A percentile compares a stretch with the other conserved stretches of the same genome.
phyloP scores from a whole-genome alignment of 1,284 basidiomycete species.

The Rhodotorula glutinis region DNA sequence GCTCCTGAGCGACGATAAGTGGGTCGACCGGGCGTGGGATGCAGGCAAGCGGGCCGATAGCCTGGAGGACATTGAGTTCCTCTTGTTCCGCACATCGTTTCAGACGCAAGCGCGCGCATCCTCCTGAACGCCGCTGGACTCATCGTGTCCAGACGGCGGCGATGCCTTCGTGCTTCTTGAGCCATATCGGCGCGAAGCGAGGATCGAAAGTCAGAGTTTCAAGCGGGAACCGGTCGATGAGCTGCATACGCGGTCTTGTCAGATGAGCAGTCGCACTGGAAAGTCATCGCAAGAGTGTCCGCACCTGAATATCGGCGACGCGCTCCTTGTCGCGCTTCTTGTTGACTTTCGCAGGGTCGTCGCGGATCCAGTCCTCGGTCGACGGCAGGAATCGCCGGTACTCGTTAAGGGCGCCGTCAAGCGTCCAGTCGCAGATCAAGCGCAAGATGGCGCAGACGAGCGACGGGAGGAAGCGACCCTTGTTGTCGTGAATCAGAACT shows the following conservation, averaged over 20 bases:
- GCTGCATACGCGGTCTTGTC: conserved; percentile 5
- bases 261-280: too few relatives aligned
- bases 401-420: conserved; percentile 28
- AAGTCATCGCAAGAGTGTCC: not conserved
- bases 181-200: conserved; percentile 30
- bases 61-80: conserved; percentile 69
- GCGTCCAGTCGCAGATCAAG: conserved; percentile 29
- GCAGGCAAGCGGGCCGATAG: too few relatives aligned
- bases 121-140: too few relatives aligned
- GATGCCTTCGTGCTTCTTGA: not conserved
- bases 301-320: conserved; percentile 30
- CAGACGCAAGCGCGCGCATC: not conserved
- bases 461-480: conserved; percentile 35
- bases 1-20: conserved; percentile 87
- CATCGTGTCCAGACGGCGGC: not conserved
- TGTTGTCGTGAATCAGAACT: conserved; percentile 41
- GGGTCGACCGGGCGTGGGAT: conserved; percentile 99
- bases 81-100: not conserved
- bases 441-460: conserved; percentile 29
- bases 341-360: conserved; percentile 2
- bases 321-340: conserved; percentile 35
- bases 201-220: conserved; percentile 32
- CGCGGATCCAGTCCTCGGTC: conserved; percentile 23
- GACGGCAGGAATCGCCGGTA: conserved; percentile 35
- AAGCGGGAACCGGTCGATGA: conserved; percentile 35